Percentiles rank a stretch among this genome's conserved stretches.
phyloP scores from a whole-genome alignment of 176 grass and related monocot genomes.

The Puya raimondii region DNA sequence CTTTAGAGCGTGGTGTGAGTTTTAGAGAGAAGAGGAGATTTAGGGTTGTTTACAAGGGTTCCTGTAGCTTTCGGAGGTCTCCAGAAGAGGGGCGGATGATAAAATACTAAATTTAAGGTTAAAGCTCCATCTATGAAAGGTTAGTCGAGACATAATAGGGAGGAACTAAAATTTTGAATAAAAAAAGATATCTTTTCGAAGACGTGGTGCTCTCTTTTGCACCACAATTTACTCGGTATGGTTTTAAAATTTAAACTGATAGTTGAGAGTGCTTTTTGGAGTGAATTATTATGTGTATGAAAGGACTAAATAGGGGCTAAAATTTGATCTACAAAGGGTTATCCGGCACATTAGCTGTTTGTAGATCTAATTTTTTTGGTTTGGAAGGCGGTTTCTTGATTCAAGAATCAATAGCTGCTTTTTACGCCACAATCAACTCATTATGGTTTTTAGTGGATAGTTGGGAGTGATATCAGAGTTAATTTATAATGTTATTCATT shows the following conservation, averaged over 20 bases:
- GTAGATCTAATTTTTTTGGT: no score
- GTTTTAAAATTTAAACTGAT: no score
- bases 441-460: no score
- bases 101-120: no score
- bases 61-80: no score
- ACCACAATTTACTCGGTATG: background rate
- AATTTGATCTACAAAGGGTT: no score
- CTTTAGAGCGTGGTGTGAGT: background rate
- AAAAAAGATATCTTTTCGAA: background rate
- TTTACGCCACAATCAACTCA: background rate
- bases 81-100: no score
- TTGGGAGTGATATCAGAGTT: background rate
- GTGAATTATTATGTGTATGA: background rate
- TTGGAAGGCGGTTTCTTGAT: conserved; percentile 17
- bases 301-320: background rate
- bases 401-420: background rate
- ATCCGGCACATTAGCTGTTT: no score
- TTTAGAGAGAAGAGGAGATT: background rate
- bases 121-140: no score
- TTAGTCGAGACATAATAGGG: background rate
- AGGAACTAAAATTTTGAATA: background rate
- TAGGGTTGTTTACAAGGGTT: no score
- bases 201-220: background rate
- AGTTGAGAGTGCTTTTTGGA: background rate
- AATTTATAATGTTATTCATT: background rate